These are phyloP conservation scores for Flaveria linearis DNA, from an alignment of 129 eudicot genomes.

Conservation along the genomic window DNA sequence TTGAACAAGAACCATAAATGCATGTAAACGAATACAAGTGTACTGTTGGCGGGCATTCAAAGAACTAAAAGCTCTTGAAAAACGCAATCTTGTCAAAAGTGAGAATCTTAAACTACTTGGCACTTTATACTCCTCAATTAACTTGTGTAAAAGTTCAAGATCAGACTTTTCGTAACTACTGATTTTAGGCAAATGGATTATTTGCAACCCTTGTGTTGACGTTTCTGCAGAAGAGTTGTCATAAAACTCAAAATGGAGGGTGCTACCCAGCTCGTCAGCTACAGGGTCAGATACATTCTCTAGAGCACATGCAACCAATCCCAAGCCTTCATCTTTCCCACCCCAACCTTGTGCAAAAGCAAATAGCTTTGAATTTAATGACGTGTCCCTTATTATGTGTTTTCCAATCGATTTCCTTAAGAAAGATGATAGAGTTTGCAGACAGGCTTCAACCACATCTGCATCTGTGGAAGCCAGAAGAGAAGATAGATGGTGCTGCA, in stretches of 20 bases:
- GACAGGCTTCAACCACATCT: conserved; percentile 90
- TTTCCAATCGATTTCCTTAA: conserved; percentile 87
- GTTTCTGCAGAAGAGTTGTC: conserved; percentile 43
- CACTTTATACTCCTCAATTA: conserved; percentile 70
- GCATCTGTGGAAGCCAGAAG: conserved; percentile 88
- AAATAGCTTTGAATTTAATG: conserved; percentile 74
- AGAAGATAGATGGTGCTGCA: conserved; percentile 93
- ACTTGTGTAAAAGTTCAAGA: conserved; percentile 75
- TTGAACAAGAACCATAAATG: conserved; percentile 91
- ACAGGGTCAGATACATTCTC: conserved; percentile 59
- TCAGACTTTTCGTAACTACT: conserved; percentile 52
- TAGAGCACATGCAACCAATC: conserved; percentile 74
- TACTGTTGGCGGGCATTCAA: conserved; percentile 72
- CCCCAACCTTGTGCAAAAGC: conserved; percentile 99
- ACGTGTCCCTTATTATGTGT: conserved; percentile 67
- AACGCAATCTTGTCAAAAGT: conserved; percentile 88
- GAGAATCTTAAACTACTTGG: conserved; percentile 76
- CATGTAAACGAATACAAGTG: conserved; percentile 86
- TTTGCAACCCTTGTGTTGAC: conserved; percentile 58
- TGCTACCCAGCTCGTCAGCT: conserved; percentile 70
- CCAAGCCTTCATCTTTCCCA: conserved; percentile 96
- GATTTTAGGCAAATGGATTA: conserved; percentile 78
- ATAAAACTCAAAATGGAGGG: conserved; percentile 97
- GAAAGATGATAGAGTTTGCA: conserved; percentile 83
- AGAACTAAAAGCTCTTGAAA: conserved; percentile 86